These are phyloP conservation scores for Penicillium ochrochloron DNA, from an alignment of 495 filamentous ascomycete species.

Conservation along the genomic window DNA sequence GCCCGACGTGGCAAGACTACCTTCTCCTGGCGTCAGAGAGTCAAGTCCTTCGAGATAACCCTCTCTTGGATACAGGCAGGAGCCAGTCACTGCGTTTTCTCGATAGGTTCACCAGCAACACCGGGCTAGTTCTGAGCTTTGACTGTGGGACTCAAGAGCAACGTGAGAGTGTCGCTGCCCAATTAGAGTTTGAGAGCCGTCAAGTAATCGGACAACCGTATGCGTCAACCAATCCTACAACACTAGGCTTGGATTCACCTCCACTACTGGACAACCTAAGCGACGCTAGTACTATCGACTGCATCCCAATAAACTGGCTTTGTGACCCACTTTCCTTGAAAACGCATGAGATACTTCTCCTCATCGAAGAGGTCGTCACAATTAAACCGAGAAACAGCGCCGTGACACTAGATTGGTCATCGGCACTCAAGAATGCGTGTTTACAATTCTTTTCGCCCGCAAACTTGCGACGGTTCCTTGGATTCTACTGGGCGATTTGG, in stretches of 20 bases:
- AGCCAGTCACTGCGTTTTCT: conserved; percentile 25
- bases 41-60: neutral
- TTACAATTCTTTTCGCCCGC: conserved; percentile 30
- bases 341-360: conserved; percentile 30
- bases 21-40: conserved; percentile 6
- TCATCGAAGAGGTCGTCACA: conserved; percentile 31
- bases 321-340: conserved; percentile 29
- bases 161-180: conserved; percentile 20
- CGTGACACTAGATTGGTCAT: conserved; percentile 31
- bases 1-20: conserved; percentile 18
- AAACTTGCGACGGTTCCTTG: conserved; percentile 25
- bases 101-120: conserved; percentile 30
- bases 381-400: conserved; percentile 34
- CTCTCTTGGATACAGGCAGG: neutral
- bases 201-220: neutral
- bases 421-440: conserved; percentile 21
- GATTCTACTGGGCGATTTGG: conserved; percentile 32
- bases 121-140: conserved; percentile 27
- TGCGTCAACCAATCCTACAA: neutral
- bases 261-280: conserved; percentile 11
- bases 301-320: conserved; percentile 17
- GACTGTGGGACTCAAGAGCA: conserved; percentile 29
- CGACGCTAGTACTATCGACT: conserved; percentile 11
- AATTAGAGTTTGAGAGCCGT: conserved; percentile 11
- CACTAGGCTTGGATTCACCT: conserved; percentile 7